A percentile compares a stretch with the other conserved stretches of the same genome.
Conservation (phyloP, 2,329 filamentous ascomycete genomes). For the Macrophomina phaseolina region DNA sequence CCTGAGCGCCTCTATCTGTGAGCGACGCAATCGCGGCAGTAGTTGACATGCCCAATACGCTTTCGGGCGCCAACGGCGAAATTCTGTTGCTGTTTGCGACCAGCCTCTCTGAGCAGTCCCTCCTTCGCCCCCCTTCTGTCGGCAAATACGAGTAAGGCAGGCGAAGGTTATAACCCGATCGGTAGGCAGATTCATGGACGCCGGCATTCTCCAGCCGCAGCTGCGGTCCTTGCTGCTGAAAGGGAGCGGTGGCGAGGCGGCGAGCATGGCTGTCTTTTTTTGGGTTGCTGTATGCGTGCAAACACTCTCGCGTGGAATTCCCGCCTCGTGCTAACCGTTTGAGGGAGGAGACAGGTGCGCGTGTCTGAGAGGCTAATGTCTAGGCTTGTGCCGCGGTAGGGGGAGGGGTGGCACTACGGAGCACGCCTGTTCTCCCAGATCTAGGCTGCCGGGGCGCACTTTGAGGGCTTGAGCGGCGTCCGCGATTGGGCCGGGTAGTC, state of each 20-base stretch:
- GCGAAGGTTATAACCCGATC: neutral
- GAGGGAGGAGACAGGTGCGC: slow-evolving; percentile 1
- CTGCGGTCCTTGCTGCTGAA: neutral
- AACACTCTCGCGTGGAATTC: neutral
- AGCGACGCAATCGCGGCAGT: neutral
- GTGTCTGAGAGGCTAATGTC: neutral
- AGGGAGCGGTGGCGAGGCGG: neutral
- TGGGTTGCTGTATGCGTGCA: neutral
- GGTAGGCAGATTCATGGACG: neutral
- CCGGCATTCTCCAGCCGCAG: neutral
- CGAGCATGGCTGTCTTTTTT: neutral
- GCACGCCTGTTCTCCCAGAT: slow-evolving; percentile 3
- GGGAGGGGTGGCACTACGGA: neutral
- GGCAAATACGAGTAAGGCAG: neutral
- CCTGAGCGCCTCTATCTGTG: slow-evolving; percentile 1
- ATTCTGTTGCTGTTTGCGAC: neutral
- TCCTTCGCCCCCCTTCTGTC: neutral
- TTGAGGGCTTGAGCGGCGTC: neutral
- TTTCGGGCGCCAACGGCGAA: slow-evolving; percentile 8
- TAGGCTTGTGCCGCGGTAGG: neutral
- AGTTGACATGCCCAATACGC: neutral
- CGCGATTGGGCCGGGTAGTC: slow-evolving; percentile 2
- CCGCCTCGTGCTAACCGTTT: slow-evolving; percentile 5
- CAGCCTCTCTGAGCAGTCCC: neutral
- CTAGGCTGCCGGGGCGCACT: neutral